phyloP scores from a whole-genome alignment of 345 rosid species.

The Gossypium sturtianum region DNA sequence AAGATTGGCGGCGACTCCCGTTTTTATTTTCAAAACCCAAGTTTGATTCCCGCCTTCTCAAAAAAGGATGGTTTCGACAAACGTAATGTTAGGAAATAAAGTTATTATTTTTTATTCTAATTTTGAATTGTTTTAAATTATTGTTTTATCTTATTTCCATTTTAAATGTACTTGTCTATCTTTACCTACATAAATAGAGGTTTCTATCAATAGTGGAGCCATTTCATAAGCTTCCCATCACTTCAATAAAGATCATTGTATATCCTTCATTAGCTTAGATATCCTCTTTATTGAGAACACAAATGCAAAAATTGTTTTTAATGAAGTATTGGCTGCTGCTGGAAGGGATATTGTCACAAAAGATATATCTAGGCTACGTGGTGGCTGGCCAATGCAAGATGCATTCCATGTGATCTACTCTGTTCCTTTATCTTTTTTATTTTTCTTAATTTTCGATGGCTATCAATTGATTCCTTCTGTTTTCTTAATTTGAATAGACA shows the following conservation, averaged over 20 bases:
- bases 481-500: constrained; percentile 38
- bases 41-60: too few relatives aligned
- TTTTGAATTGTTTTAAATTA: too few relatives aligned
- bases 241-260: neutral
- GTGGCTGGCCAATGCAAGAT: constrained; percentile 99
- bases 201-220: too few relatives aligned
- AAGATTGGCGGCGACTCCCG: too few relatives aligned
- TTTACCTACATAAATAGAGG: too few relatives aligned
- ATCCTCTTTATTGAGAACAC: constrained; percentile 75
- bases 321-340: constrained; percentile 79
- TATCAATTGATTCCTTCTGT: constrained; percentile 2
- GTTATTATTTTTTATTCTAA: too few relatives aligned
- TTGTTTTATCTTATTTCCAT: too few relatives aligned
- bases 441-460: neutral
- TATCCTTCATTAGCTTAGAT: constrained; percentile 59
- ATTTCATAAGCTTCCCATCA: too few relatives aligned
- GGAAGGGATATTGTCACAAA: constrained; percentile 86
- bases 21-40: too few relatives aligned
- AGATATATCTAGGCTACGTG: constrained; percentile 92
- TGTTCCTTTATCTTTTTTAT: neutral
- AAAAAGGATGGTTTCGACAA: too few relatives aligned
- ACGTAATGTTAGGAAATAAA: too few relatives aligned
- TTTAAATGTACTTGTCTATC: too few relatives aligned
- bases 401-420: constrained; percentile 58
- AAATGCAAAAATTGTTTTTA: constrained; percentile 61